phyloP scores from a whole-genome alignment of 2,329 filamentous ascomycete genomes.

The Zasmidium cellare region DNA sequence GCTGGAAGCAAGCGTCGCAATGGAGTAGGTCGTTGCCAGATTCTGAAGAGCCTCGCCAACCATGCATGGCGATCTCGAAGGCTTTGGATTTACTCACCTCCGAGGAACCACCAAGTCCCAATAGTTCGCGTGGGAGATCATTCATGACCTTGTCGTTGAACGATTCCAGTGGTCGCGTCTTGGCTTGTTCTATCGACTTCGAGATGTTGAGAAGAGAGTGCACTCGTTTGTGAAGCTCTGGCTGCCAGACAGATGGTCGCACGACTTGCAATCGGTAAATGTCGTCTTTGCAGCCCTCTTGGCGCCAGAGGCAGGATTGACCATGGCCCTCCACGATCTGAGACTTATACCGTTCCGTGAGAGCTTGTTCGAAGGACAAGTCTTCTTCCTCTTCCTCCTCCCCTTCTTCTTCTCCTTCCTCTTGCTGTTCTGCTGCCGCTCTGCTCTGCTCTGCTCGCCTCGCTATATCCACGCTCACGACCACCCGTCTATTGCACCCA shows the following conservation, averaged over 20 bases:
- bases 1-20: constrained; percentile 83
- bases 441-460: neutral
- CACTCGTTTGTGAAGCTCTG: constrained; percentile 31
- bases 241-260: constrained; percentile 36
- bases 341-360: constrained; percentile 74
- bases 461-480: constrained; percentile 69
- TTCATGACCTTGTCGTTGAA: constrained; percentile 24
- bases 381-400: constrained; percentile 25
- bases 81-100: constrained; percentile 20
- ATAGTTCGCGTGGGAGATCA: constrained; percentile 29
- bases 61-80: constrained; percentile 43
- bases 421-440: too few relatives aligned
- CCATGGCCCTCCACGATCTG: constrained; percentile 74
- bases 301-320: constrained; percentile 82
- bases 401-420: constrained; percentile 52
- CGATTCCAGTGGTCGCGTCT: constrained; percentile 16
- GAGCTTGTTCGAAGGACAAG: constrained; percentile 55
- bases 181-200: constrained; percentile 29
- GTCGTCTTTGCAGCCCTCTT: constrained; percentile 78
- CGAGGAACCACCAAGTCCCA: constrained; percentile 16
- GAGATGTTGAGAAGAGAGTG: constrained; percentile 27
- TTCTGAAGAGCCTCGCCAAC: constrained; percentile 55
- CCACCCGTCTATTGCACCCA: constrained; percentile 78
- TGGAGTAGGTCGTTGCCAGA: constrained; percentile 71
- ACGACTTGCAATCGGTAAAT: constrained; percentile 61